Base-by-base conservation (phyloP, 1,139 yeast species). In the Eremothecium cymbalariae region DNA sequence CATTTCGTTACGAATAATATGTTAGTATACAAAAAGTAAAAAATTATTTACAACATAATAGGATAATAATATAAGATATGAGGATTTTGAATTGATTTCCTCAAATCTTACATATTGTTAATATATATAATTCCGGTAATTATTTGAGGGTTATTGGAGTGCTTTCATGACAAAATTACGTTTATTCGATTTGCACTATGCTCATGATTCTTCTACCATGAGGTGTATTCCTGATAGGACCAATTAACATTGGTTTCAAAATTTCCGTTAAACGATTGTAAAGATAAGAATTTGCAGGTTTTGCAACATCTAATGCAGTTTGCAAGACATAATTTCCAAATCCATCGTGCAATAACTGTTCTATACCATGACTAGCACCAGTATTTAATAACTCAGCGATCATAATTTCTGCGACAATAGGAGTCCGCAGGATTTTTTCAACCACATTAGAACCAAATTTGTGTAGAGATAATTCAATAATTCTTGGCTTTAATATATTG, bases 361-460 rank as follows among this genome's bases (percentile, higher is more conserved):
- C 69, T 39, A 77, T 59, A 24, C 66, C 65, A 9, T 60, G 48
- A 12, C 69, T 64, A 13, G 62, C 59, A 25, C 73, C 72, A 7
- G 55, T 50, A 25, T 57, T 58, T 32, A 74, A 57, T 26, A 79
- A 55, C 47, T 74, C 74, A 17, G 50, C 44, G 24, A 65, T 59
- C 33, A 64, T 48, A 2, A 47, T 56, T 13, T 57, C 66, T 1
- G 72, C 62, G 22, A 72, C 64, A 5, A 64, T 64, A 6, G 76
- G 67, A 18, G 78, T 73, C 51, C 86, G 69, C 44, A 86, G 64
- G 33, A 88, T 76, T 60, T 86, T 88, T 59, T 90, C 98, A 59
- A 90, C 81, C 30, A 90, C 98, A 54, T 90, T 90, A 13, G 95
- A 85, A 8, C 95, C 94, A 64, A 90, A 90, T 63, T 90, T 90